A percentile compares a stretch with the other conserved stretches of the same genome.
Evolutionary conservation across 805 yeast species (phyloP).

Genomic region (Metschnikowia continentalis): DNA sequence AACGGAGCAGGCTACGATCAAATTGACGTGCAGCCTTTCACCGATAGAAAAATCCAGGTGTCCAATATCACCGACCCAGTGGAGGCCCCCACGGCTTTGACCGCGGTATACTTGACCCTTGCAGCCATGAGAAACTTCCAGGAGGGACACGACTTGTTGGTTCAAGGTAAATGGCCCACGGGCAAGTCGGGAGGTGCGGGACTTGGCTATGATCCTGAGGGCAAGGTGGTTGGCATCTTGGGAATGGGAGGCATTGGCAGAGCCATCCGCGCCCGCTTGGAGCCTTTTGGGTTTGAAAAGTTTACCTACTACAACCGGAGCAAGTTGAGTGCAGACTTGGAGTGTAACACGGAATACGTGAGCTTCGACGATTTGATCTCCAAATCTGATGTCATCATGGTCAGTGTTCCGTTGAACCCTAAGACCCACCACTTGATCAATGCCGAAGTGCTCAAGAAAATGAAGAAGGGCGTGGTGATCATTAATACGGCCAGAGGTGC

Average conservation of each 20-base stretch:
- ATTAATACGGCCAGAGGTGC: constrained; percentile 91
- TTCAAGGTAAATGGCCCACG: constrained; percentile 58
- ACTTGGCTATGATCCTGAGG: constrained; percentile 71
- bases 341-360: constrained; percentile 67
- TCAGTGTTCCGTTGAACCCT: constrained; percentile 73
- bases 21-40: constrained; percentile 53
- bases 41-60: constrained; percentile 53
- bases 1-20: constrained; percentile 79
- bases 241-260: constrained; percentile 93
- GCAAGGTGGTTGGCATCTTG: constrained; percentile 70
- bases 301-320: constrained; percentile 71
- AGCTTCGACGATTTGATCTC: constrained; percentile 62
- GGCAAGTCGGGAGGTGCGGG: constrained; percentile 47
- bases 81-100: constrained; percentile 67
- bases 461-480: constrained; percentile 75
- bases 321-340: constrained; percentile 56
- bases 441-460: constrained; percentile 53
- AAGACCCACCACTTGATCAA: constrained; percentile 68
- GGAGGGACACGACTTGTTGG: constrained; percentile 49
- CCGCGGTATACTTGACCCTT: constrained; percentile 58
- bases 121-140: constrained; percentile 69
- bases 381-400: constrained; percentile 63
- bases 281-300: constrained; percentile 72
- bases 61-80: constrained; percentile 65
- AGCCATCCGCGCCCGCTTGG: constrained; percentile 64